phyloP scores from a whole-genome alignment of 441 rosid species.

The Syzygium syzygioides region DNA sequence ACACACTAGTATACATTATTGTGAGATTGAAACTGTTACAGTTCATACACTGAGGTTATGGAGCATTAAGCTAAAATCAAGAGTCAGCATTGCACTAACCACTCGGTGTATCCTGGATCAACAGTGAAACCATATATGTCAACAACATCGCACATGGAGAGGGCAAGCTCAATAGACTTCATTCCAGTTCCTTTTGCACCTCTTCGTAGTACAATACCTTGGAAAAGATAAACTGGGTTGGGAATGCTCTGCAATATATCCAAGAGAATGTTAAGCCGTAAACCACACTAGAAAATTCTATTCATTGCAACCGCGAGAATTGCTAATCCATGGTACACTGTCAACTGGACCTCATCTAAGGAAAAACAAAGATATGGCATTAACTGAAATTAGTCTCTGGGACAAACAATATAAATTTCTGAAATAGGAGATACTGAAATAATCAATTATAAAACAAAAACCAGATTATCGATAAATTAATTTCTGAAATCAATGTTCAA shows the following conservation, averaged over 20 bases:
- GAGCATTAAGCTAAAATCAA: neutral
- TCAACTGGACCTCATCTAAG: neutral
- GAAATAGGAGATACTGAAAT: neutral
- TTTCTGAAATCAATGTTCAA: neutral
- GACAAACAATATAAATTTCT: neutral
- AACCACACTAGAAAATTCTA: neutral
- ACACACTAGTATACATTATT: neutral
- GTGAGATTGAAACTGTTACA: neutral
- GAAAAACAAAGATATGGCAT: neutral
- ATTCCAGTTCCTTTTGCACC: conserved; percentile 99
- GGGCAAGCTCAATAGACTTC: conserved; percentile 94
- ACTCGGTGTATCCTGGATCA: conserved; percentile 98
- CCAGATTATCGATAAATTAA: neutral
- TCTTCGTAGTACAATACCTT: conserved; percentile 92
- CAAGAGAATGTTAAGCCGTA: neutral
- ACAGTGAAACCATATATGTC: conserved; percentile 98
- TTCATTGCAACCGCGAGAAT: neutral
- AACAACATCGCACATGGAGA: conserved; percentile 95
- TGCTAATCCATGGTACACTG: neutral
- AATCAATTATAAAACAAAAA: neutral
- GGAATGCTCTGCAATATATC: conserved; percentile 64
- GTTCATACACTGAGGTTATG: neutral
- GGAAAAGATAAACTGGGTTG: conserved; percentile 98
- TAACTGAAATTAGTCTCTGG: neutral
- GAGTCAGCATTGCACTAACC: conserved; percentile 35